A percentile compares a stretch with the other conserved stretches of the same genome.
Evolutionary conservation across 805 yeast genomes (phyloP).

Genomic region (Tanozyma kutaoensis): DNA sequence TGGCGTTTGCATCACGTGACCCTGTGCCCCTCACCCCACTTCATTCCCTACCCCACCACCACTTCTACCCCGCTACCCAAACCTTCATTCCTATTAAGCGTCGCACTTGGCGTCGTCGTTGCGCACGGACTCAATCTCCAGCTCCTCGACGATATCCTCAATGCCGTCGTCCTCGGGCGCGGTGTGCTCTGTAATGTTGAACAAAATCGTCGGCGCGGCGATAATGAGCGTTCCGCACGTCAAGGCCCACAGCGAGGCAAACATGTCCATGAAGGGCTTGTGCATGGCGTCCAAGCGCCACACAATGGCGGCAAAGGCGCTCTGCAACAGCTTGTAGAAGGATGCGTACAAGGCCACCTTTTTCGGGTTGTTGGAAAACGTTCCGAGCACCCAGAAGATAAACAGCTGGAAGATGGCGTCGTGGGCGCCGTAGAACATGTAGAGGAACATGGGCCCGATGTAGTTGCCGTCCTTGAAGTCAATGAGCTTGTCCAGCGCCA

Average conservation of each 20-base stretch:
- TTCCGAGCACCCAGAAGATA: slow-evolving; percentile 46
- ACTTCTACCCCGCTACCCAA: too few species aligned
- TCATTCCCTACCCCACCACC: too few species aligned
- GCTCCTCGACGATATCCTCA: slow-evolving; percentile 8
- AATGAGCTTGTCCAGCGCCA: slow-evolving; percentile 13
- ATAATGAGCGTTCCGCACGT: slow-evolving; percentile 32
- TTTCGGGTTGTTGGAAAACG: slow-evolving; percentile 43
- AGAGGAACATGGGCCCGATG: slow-evolving; percentile 48
- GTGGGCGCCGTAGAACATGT: slow-evolving; percentile 46
- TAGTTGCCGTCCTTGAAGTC: slow-evolving; percentile 34
- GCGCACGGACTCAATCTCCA: slow-evolving; percentile 14
- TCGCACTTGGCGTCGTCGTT: too few species aligned
- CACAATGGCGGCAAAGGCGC: slow-evolving; percentile 49
- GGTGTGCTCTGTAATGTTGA: slow-evolving; percentile 31
- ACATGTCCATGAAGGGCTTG: slow-evolving; percentile 24
- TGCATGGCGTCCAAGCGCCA: slow-evolving; percentile 42
- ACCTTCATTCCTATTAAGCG: too few species aligned
- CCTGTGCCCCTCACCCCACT: too few species aligned
- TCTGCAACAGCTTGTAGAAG: slow-evolving; percentile 50
- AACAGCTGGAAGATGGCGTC: slow-evolving; percentile 51
- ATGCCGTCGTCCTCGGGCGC: slow-evolving; percentile 18
- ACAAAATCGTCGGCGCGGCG: slow-evolving; percentile 33
- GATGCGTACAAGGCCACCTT: slow-evolving; percentile 45
- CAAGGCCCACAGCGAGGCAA: slow-evolving; percentile 40
- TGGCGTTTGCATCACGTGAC: too few species aligned